phyloP scores from a whole-genome alignment of 345 rosid genomes.

The Jatropha curcas region DNA sequence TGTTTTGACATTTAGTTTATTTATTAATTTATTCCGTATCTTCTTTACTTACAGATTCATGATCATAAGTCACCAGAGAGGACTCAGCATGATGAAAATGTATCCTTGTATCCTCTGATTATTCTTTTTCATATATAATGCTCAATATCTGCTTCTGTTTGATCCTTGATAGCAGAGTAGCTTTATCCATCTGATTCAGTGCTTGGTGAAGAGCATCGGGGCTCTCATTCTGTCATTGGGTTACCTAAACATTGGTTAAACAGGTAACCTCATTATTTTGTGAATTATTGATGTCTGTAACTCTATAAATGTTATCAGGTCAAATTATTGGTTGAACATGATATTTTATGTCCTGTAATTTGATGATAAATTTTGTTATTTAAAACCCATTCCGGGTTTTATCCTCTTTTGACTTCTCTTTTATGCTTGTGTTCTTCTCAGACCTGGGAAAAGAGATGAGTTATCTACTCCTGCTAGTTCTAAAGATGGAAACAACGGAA shows the following conservation, averaged over 20 bases:
- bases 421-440: conserved; percentile 24
- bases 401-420: conserved; percentile 6
- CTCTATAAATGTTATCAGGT: not conserved
- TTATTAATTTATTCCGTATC: conserved; percentile 27
- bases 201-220: conserved; percentile 47
- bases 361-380: not conserved
- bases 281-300: not conserved
- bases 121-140: not conserved
- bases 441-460: conserved; percentile 50
- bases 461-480: conserved; percentile 34
- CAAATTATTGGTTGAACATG: not conserved
- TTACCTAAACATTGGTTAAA: conserved; percentile 67
- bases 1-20: conserved; percentile 10
- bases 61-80: conserved; percentile 63
- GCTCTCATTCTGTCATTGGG: conserved; percentile 57
- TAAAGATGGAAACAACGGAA: conserved; percentile 35
- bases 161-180: conserved; percentile 63
- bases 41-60: conserved; percentile 57
- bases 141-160: conserved; percentile 24
- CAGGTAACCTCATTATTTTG: conserved; percentile 42
- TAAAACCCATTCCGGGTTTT: not conserved
- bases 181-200: conserved; percentile 43
- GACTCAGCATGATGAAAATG: conserved; percentile 47
- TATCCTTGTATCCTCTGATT: conserved; percentile 52
- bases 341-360: not conserved